Evolutionary conservation across 192 early-diverging fungal species (phyloP).

Genomic region (Backusella tarrabulga): DNA sequence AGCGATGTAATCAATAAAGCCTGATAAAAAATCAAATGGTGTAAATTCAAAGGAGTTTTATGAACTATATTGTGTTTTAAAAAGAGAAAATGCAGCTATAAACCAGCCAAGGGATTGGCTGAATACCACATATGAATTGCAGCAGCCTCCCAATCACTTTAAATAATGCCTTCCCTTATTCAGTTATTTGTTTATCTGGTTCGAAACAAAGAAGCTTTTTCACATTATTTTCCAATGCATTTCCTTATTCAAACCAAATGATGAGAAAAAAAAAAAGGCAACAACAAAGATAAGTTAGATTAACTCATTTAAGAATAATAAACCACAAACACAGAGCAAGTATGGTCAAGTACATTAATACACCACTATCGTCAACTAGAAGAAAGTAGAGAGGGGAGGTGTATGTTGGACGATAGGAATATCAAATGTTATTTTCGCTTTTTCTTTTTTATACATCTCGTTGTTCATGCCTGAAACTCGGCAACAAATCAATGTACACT

Average conservation of each 20-base stretch:
- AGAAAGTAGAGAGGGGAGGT: background rate
- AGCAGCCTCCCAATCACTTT: background rate
- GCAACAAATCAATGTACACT: background rate
- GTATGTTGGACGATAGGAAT: background rate
- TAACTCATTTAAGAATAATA: background rate
- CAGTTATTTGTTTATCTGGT: background rate
- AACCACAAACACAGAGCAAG: background rate
- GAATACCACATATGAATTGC: background rate
- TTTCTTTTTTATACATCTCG: background rate
- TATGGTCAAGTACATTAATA: background rate
- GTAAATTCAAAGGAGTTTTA: too few species aligned
- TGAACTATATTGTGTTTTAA: too few species aligned
- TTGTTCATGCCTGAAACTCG: background rate
- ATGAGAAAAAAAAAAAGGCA: background rate
- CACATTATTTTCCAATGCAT: background rate
- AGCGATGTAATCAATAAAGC: too few species aligned
- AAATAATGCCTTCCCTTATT: background rate
- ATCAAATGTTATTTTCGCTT: background rate
- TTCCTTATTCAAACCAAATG: background rate
- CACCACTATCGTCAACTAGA: background rate
- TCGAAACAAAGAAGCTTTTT: background rate
- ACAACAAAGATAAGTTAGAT: background rate
- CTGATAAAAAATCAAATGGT: too few species aligned
- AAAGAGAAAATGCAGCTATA: conserved; percentile 40
- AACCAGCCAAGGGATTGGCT: conserved; percentile 50